Evolutionary conservation across 2,329 filamentous ascomycete genomes (phyloP), one percentile per base, ranked within the genome.

Genomic region (Hymenotorrendiella dingleyae): DNA sequence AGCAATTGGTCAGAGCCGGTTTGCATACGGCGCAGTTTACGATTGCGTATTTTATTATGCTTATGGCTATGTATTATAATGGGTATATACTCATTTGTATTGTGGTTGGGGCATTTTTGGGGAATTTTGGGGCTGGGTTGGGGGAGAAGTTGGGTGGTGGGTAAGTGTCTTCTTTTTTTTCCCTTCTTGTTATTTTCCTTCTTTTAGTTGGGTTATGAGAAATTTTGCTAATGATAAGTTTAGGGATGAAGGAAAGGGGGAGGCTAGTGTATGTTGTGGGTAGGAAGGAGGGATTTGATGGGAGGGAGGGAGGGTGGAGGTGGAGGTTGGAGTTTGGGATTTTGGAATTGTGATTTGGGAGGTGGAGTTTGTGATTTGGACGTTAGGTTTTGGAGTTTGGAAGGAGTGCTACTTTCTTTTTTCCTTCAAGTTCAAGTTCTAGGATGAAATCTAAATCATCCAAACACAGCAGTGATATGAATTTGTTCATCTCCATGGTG

Each of bases 81-180:
- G 78, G 81, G 8, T 93, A 87, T 63, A 73, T 93, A 49, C 86
- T 93, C 61, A 82, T 93, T 45, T 86, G 80, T 53, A 87, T 93
- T 60, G 77, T 91, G 49, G 74, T 91, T 43, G 87, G 87, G 1
- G 78, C 83, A 0, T 87, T 78, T 50, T 44, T 90, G 4, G 87
- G 86, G 12, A 71, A 75, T 11, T 86, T 89, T 50, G 58, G 86
- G 46, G 90, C 87, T 60, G 76, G 80, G n/a, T n/a, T 26, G 89
- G 84, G 83, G 82, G 85, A 59, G 65, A 61, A 0, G 54, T 77
- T 28, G 17, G 19, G 11, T 29, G 27, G 36, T 28, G 16, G 28
- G 30, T 33, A 20, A 4, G 6, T 20, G 5, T 11, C 4, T 21
- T 12, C 14, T 4, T 11, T 33, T 21, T 21, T 21, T 2, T 20